phyloP scores from a whole-genome alignment of 2,329 filamentous ascomycete genomes.

The Cladosporium sp. region DNA sequence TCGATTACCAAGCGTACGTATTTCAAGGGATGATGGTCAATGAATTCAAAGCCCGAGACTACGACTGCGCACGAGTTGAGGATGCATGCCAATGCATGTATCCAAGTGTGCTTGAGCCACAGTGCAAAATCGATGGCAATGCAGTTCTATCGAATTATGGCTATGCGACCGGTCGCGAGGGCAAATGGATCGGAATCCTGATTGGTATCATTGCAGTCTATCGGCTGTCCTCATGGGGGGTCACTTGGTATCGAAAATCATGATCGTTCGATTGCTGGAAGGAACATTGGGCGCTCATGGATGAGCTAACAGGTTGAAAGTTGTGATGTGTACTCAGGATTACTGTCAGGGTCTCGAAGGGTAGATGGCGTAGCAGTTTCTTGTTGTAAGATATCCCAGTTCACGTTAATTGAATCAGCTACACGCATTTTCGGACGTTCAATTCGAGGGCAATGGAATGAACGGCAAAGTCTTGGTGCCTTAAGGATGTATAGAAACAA shows the following conservation, averaged over 20 bases:
- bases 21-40: slow-evolving; percentile 92
- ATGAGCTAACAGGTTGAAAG: too few relatives aligned
- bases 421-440: too few relatives aligned
- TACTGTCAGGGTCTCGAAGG: too few relatives aligned
- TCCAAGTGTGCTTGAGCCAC: slow-evolving; percentile 51
- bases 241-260: slow-evolving; percentile 26
- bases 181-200: slow-evolving; percentile 68
- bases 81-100: slow-evolving; percentile 65
- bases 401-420: too few relatives aligned
- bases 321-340: too few relatives aligned
- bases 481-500: too few relatives aligned
- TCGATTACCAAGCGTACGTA: slow-evolving; percentile 78
- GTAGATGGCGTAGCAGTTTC: too few relatives aligned
- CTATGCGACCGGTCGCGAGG: slow-evolving; percentile 57
- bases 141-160: slow-evolving; percentile 65
- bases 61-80: neutral
- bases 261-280: too few relatives aligned
- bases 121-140: slow-evolving; percentile 65
- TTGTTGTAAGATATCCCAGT: too few relatives aligned
- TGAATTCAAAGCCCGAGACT: slow-evolving; percentile 56
- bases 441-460: too few relatives aligned
- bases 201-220: slow-evolving; percentile 69
- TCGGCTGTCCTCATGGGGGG: slow-evolving; percentile 61
- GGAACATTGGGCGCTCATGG: too few relatives aligned
- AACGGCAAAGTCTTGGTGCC: too few relatives aligned